Evolutionary conservation across 306 rosid genomes (phyloP).

Genomic region (Geum urbanum): DNA sequence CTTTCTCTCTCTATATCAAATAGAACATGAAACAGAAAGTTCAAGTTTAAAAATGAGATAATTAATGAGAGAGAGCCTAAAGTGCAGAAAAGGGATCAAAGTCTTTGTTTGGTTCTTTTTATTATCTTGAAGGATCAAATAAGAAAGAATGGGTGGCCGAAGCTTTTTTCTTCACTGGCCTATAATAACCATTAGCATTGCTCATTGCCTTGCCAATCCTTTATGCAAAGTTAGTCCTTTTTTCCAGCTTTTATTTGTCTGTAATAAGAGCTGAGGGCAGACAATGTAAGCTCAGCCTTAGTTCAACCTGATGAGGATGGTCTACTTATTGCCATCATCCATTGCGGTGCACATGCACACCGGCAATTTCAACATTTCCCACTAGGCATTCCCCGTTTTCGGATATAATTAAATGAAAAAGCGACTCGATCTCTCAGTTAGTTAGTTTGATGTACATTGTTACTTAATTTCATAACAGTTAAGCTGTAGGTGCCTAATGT

Average conservation of each 20-base stretch:
- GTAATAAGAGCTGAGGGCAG: constrained; percentile 24
- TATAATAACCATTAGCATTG: constrained; percentile 45
- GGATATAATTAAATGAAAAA: neutral
- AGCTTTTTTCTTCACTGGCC: constrained; percentile 51
- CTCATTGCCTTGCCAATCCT: constrained; percentile 24
- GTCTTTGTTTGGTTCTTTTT: constrained; percentile 38
- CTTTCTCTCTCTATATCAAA: neutral
- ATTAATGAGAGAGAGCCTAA: constrained; percentile 27
- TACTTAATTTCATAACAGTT: neutral
- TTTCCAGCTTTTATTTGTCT: constrained; percentile 16
- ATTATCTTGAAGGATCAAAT: constrained; percentile 35
- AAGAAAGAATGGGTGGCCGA: constrained; percentile 44
- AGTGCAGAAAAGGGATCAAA: constrained; percentile 28
- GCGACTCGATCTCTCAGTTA: neutral
- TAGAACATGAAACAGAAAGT: constrained; percentile 12
- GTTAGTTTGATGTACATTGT: neutral
- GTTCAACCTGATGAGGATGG: constrained; percentile 45
- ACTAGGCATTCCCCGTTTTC: neutral
- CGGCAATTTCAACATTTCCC: constrained; percentile 33
- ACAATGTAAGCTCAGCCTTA: constrained; percentile 53
- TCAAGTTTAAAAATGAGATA: constrained; percentile 25
- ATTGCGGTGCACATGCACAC: constrained; percentile 66
- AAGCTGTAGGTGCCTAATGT: neutral
- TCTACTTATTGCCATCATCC: constrained; percentile 50
- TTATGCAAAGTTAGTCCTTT: constrained; percentile 38